These are phyloP conservation scores for Gossypium longicalyx DNA, from an alignment of 345 rosid species.

Conservation along the genomic window DNA sequence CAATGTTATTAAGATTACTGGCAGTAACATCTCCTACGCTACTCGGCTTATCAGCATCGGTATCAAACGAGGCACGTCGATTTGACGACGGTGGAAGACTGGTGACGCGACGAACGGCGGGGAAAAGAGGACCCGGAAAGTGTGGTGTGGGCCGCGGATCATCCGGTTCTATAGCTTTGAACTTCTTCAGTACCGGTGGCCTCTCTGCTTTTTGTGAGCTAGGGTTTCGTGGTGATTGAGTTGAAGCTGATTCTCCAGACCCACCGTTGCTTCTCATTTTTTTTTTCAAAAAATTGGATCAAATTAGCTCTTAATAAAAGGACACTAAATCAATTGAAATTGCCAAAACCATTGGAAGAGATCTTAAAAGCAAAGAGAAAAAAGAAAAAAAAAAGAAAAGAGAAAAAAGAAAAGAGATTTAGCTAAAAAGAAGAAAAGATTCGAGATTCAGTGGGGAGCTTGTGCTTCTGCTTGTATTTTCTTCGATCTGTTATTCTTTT, in stretches of 20 bases:
- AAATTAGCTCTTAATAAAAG: neutral
- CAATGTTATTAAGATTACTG: neutral
- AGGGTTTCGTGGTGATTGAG: neutral
- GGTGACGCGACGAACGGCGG: slow-evolving; percentile 45
- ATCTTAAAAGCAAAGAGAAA: neutral
- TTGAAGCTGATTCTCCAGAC: slow-evolving; percentile 2
- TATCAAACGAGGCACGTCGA: slow-evolving; percentile 34
- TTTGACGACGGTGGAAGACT: slow-evolving; percentile 29
- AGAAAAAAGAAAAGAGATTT: neutral
- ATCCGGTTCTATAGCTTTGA: slow-evolving; percentile 31
- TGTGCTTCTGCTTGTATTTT: neutral
- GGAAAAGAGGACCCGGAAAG: slow-evolving; percentile 59
- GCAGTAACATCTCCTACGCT: neutral
- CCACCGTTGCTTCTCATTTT: slow-evolving; percentile 1
- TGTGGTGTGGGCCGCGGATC: slow-evolving; percentile 35
- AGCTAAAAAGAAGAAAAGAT: neutral
- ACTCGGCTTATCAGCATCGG: slow-evolving; percentile 15
- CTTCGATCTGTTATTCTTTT: neutral
- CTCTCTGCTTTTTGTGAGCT: slow-evolving; percentile 34
- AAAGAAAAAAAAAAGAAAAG: neutral
- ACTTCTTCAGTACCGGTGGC: slow-evolving; percentile 53
- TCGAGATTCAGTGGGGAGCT: neutral
- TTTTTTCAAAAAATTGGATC: neutral
- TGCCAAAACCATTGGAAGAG: neutral
- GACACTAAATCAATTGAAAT: neutral